Base-by-base conservation (phyloP, 1,284 basidiomycete species). In the Ustilago trichophora region DNA sequence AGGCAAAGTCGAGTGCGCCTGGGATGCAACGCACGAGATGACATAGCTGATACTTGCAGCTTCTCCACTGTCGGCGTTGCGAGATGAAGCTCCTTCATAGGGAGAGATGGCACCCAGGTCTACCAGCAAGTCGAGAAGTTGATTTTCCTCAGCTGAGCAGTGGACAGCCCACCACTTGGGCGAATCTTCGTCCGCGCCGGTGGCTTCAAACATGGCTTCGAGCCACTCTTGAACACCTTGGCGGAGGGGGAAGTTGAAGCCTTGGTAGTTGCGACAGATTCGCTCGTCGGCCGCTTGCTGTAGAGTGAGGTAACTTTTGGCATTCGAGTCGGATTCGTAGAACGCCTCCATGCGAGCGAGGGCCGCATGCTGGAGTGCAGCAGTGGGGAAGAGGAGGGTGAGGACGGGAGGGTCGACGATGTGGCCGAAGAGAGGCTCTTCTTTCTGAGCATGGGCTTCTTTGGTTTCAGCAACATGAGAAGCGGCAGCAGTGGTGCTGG, bases 321-420 rank as follows among this genome's bases (percentile, higher is more conserved):
- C 44, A 40, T 50, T 46, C 2, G 48, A 40, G 15, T 67, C 49
- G 26, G 73, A 72, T 44, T 80, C 77, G 54, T 80, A 80, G 37
- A 77, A 80, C 0, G 73, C 64, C 51, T 80, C 77, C 36, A 78
- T 58, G 13, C 77, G 71, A 2, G 77, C 67, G 6, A 80, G 65
- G 6, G 75, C 70, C 11, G 68, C 62, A 37, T 77, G 73, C 32
- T 80, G 77, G 13, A 69, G 29, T 3, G 41, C 49, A 10, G 59
- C 57, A 2, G 60, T 60, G 7, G 65, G 57, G 53, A 78, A 80
- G 44, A 76, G 48, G 12, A 80, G 68, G n/a, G 75, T 75, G 16
- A 78, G 46, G 8, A 80, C 49, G 25, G 73, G 73, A 3, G 65
- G 18, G 3, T 52, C 49, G 22, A 68, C 54, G 8, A 68, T 57